Base-by-base conservation (phyloP, 176 grass and related monocot genomes). In the Coix lacrymajobi region DNA sequence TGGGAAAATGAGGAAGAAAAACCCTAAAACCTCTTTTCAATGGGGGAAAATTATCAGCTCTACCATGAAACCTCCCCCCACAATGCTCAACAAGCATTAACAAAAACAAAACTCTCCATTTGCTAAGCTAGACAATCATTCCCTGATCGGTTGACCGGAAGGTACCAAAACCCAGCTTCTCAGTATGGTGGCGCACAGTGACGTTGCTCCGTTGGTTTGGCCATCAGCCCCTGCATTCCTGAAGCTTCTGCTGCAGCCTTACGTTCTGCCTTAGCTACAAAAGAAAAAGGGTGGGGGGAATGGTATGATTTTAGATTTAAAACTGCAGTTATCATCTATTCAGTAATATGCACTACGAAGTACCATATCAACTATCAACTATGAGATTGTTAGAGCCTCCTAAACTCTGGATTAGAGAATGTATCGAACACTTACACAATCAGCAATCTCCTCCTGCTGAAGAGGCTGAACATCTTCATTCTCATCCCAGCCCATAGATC, bases 401-500 rank as follows among this genome's bases (percentile, higher is more conserved):
- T 62, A 29, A 29, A 62, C 60, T 30, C 24, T 5, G 1, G 5
- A 6, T 58, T 67, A 66, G 54, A 28, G 34, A 74, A 90, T 28
- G 72, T 13, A 75, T 69, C 8, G 41, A 61, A 75, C 33, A 85
- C 89, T 90, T 84, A 90, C 89, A 84, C 81, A 94, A 75, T 79
- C 92, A 30, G 89, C 92, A 64, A 94, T 94, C 66, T 94, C 92
- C 78, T 94, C 92, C 57, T 91, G 80, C 73, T 80, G 62, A 84
- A 94, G 84, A 74, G 86, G 89, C 29, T 85, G 85, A 71, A 91
- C 92, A 28, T 61, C 67, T 45, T 79, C 92, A 26, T 91, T 83
- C 78, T 94, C 83, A 81, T 94, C 87, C 92, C 92, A 91, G 34
- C 89, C 92, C 81, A 94, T 89, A 49, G 89, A 94, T 15, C 65